Conservation (phyloP, 768 basidiomycete genomes). For the Boletus rubescentipes region DNA sequence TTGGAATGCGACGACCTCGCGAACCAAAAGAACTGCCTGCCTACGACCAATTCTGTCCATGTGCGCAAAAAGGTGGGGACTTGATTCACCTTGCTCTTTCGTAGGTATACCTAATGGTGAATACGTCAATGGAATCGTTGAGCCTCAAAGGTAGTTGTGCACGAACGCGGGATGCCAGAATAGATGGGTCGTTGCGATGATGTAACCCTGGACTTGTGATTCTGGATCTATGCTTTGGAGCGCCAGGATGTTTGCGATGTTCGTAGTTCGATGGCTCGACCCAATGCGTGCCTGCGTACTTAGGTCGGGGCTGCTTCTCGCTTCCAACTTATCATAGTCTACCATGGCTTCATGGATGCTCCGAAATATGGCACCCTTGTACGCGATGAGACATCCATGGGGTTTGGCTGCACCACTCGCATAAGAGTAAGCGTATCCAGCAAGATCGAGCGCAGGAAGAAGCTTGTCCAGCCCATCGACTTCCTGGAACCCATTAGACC, state of each 20-base stretch:
- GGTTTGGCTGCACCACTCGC: constrained; percentile 72
- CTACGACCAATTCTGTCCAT: constrained; percentile 36
- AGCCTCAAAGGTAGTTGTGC: not conserved
- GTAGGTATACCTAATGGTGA: constrained; percentile 50
- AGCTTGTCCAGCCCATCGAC: constrained; percentile 80
- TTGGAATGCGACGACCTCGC: constrained; percentile 60
- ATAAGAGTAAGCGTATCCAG: constrained; percentile 64
- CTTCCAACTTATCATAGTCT: constrained; percentile 65
- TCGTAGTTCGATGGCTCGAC: constrained; percentile 68
- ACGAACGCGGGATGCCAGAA: constrained; percentile 92
- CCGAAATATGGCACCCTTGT: constrained; percentile 51
- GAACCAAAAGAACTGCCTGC: constrained; percentile 74
- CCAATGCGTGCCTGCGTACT: constrained; percentile 42
- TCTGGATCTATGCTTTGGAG: constrained; percentile 45
- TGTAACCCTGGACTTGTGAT: constrained; percentile 46
- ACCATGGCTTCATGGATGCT: constrained; percentile 49
- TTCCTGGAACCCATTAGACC: constrained; percentile 52
- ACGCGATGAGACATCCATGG: constrained; percentile 86
- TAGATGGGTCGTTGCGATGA: constrained; percentile 87
- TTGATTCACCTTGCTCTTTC: constrained; percentile 73
- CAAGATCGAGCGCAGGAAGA: constrained; percentile 60
- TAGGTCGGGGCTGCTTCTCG: constrained; percentile 40
- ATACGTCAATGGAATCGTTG: not conserved
- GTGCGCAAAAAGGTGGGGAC: not conserved
- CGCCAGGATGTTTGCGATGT: constrained; percentile 76